Percentiles rank a stretch among this genome's conserved stretches.
These are phyloP conservation scores for Coemansia sp. DNA, from an alignment of 192 early-diverging fungal genomes.

Conservation along the genomic window DNA sequence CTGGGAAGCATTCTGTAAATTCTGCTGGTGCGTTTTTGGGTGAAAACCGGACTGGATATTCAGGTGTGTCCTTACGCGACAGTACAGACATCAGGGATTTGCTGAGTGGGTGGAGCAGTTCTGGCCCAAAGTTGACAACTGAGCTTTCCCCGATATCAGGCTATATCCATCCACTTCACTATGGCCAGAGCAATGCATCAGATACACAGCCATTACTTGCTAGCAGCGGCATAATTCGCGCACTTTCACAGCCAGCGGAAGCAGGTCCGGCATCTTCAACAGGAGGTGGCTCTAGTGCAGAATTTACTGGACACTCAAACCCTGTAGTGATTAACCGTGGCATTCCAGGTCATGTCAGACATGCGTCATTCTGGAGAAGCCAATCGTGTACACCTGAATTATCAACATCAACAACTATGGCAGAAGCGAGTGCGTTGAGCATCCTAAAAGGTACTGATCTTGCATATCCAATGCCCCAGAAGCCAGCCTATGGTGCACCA, in stretches of 20 bases:
- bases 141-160: too few species aligned
- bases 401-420: conserved; percentile 33
- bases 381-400: not conserved
- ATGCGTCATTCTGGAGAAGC: conserved; percentile 2
- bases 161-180: not conserved
- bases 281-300: not conserved
- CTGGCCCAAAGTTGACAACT: too few species aligned
- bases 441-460: conserved; percentile 52
- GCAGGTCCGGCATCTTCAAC: not conserved
- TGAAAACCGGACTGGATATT: too few species aligned
- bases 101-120: too few species aligned
- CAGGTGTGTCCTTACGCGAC: too few species aligned
- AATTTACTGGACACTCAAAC: not conserved
- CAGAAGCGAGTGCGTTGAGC: conserved; percentile 50
- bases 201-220: not conserved
- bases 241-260: not conserved
- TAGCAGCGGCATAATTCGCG: not conserved
- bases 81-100: too few species aligned
- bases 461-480: conserved; percentile 43
- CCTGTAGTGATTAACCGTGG: not conserved
- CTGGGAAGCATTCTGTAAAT: too few species aligned
- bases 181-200: not conserved
- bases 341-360: not conserved
- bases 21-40: too few species aligned
- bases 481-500: not conserved